Evolutionary conservation across 2,329 filamentous ascomycete genomes (phyloP).

Genomic region (Sarocladium oryzae): DNA sequence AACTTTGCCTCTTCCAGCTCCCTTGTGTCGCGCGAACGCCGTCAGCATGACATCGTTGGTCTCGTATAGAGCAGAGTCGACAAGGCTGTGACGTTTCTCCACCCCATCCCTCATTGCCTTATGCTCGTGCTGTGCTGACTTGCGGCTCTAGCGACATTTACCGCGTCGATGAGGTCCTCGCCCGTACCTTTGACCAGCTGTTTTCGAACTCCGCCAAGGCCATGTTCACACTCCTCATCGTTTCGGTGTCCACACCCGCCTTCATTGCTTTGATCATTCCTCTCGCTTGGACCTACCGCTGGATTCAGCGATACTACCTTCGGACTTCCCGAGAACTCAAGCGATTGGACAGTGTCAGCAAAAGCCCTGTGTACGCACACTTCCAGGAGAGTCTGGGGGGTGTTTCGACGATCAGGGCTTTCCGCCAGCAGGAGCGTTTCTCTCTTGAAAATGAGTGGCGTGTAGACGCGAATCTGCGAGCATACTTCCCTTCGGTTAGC

Average conservation of each 20-base stretch:
- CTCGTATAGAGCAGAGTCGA: background rate
- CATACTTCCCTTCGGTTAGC: slow-evolving; percentile 93
- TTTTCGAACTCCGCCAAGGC: slow-evolving; percentile 72
- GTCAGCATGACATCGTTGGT: background rate
- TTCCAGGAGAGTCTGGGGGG: slow-evolving; percentile 96
- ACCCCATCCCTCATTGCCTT: background rate
- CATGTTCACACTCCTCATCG: slow-evolving; percentile 78
- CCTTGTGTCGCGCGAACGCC: background rate
- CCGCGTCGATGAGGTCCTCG: slow-evolving; percentile 84
- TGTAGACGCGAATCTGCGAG: slow-evolving; percentile 87
- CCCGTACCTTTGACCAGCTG: slow-evolving; percentile 96
- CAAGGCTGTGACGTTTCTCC: background rate
- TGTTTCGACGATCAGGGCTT: slow-evolving; percentile 91
- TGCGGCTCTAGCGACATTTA: slow-evolving; percentile 59
- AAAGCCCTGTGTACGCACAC: slow-evolving; percentile 94
- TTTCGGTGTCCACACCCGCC: slow-evolving; percentile 71
- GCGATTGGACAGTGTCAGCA: slow-evolving; percentile 87
- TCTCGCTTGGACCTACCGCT: slow-evolving; percentile 74
- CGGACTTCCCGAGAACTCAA: slow-evolving; percentile 95
- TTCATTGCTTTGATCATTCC: slow-evolving; percentile 80
- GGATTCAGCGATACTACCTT: slow-evolving; percentile 94
- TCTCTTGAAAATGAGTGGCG: slow-evolving; percentile 94
- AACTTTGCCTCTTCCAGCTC: slow-evolving; percentile 25
- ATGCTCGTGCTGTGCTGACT: too few species aligned
- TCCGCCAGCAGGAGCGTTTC: slow-evolving; percentile 82